A percentile compares a stretch with the other conserved stretches of the same genome.
Evolutionary conservation across 2,329 filamentous ascomycete genomes (phyloP).

Genomic region (Fusarium kyushuense): DNA sequence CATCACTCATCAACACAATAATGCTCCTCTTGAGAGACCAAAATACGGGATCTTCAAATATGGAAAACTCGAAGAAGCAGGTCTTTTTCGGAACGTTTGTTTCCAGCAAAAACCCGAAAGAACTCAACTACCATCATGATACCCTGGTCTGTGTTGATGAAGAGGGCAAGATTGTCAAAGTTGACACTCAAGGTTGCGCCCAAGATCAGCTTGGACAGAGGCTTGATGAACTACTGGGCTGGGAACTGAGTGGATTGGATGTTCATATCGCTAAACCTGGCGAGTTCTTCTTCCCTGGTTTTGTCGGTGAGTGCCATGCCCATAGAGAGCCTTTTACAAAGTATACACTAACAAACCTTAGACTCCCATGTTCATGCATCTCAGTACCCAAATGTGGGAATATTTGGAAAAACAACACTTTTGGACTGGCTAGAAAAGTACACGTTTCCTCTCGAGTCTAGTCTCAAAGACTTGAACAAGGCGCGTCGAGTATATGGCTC

Average conservation of each 20-base stretch:
- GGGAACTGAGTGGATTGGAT: conserved; percentile 56
- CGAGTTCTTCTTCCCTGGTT: conserved; percentile 86
- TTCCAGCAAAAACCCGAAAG: conserved; percentile 61
- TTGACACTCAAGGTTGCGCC: conserved; percentile 56
- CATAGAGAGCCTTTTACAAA: neutral
- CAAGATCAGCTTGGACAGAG: conserved; percentile 48
- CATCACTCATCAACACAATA: neutral
- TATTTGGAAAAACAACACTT: conserved; percentile 93
- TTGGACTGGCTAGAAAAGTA: conserved; percentile 94
- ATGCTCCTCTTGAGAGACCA: neutral
- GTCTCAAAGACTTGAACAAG: conserved; percentile 71
- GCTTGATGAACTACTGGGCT: conserved; percentile 59
- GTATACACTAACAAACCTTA: conserved; percentile 52
- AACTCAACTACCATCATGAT: conserved; percentile 65
- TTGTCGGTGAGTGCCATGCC: conserved; percentile 69
- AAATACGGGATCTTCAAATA: conserved; percentile 3
- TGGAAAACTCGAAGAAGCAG: conserved; percentile 53
- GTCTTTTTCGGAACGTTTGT: conserved; percentile 68
- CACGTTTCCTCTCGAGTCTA: conserved; percentile 92
- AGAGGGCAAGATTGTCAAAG: conserved; percentile 62
- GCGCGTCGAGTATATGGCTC: conserved; percentile 81
- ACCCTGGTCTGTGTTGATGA: conserved; percentile 64
- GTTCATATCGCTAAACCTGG: conserved; percentile 57
- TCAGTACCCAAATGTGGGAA: conserved; percentile 93
- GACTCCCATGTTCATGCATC: conserved; percentile 96